Conservation (phyloP, 768 basidiomycete species). For the Sarcodon aspratus region DNA sequence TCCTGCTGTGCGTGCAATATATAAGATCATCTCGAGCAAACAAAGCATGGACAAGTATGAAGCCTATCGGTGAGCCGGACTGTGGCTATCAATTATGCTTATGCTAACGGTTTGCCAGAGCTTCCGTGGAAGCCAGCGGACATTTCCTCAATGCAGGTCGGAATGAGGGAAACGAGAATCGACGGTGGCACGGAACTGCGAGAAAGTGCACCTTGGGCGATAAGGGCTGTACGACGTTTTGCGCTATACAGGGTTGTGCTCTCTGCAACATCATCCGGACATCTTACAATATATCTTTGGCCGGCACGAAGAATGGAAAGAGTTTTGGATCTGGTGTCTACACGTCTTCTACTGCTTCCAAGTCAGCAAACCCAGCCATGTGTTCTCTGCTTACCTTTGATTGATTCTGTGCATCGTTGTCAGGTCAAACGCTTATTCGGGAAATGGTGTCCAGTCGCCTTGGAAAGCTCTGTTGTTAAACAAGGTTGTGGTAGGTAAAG, state of each 20-base stretch:
- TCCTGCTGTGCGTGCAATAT: conserved; percentile 47
- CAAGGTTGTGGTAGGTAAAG: conserved; percentile 66
- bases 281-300: conserved; percentile 51
- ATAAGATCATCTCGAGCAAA: conserved; percentile 47
- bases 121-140: conserved; percentile 45
- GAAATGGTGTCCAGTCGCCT: conserved; percentile 25
- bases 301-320: conserved; percentile 51
- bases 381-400: neutral
- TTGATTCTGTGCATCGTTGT: neutral
- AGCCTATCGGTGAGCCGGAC: conserved; percentile 38
- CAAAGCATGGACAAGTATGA: conserved; percentile 43
- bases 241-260: conserved; percentile 44
- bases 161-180: conserved; percentile 58
- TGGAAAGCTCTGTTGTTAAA: conserved; percentile 62
- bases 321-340: conserved; percentile 54
- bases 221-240: conserved; percentile 41
- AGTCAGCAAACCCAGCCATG: conserved; percentile 24
- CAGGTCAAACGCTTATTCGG: conserved; percentile 61
- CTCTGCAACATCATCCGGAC: conserved; percentile 53
- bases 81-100: neutral
- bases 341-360: conserved; percentile 68
- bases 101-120: conserved; percentile 18
- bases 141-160: conserved; percentile 43
- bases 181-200: conserved; percentile 66
- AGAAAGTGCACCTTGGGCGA: conserved; percentile 59